Base-by-base conservation (phyloP, 805 yeast species). In the Priceomyces melissophilus region DNA sequence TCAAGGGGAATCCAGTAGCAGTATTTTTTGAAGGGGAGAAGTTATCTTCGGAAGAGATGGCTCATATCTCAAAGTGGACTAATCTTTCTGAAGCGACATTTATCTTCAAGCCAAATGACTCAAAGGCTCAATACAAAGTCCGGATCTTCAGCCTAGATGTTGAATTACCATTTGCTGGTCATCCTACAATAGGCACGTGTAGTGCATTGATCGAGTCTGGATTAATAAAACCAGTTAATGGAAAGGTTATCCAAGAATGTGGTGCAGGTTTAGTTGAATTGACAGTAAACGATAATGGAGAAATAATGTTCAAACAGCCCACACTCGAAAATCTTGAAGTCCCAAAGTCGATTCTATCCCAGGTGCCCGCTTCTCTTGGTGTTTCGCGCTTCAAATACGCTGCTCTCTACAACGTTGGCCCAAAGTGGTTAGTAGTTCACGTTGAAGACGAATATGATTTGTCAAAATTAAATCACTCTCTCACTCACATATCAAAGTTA, bases 81-180 rank as follows among this genome's bases (percentile, higher is more conserved):
- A 79, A 79, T 47, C 57, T 79, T 20, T 76, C 83, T 1, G 84
- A 79, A 44, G 76, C 84, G 0, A 73, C 81, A 0, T 79, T 79
- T 48, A 59, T 79, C 7, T 53, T 63, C 34, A 67, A 65, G 20
- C 69, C 79, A 5, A 63, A 72, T 0, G 45, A 45, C 8, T 40
- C 53, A 1, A 49, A 52, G 5, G 76, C 75, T 3, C 75, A 74
- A 52, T 79, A 78, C 54, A 61, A 54, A 40, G 57, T 78, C 4
- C 59, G 81, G 26, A 79, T 79, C 3, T 79, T 77, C 51, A 63
- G 75, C 0, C 75, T 79, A 2, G 45, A 31, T 2, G 31, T 34
- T 2, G 84, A 79, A 48, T 51, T 79, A 16, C 81, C 81, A 6
- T 79, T 79, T 61, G 84, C 85, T 1, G 84, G 85, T 4, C 84